Evolutionary conservation across 768 basidiomycete genomes (phyloP), one percentile per base, ranked within the genome.

Genomic region (Rhodocollybia butyracea): DNA sequence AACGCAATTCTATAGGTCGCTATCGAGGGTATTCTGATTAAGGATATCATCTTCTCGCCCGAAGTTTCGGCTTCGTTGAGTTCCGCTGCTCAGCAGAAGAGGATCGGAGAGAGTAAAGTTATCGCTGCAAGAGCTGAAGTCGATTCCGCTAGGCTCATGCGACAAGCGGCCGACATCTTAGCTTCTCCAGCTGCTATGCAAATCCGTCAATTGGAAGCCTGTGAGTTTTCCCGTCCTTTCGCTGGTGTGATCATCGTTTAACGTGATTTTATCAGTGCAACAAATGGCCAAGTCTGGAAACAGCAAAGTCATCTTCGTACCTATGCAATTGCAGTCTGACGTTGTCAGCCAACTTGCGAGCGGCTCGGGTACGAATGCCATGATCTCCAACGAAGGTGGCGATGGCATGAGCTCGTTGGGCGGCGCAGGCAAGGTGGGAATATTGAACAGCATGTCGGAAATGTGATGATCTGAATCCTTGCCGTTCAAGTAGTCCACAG

Each of bases 121-220:
- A 96, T 97, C 63, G 92, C 93, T 51, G 94, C 94, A 1, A 85
- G 94, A 56, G 96, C 95, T 13, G 95, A 97, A 74, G 95, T 98
- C 61, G 95, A 97, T 69, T 79, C 94, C 32, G 94, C 94, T 26
- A 83, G 92, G 63, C 83, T 98, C 68, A 98, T 98, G 95, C 83
- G 95, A 57, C 93, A 96, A 70, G 95, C 95, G 12, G 94, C 94
- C 51, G 94, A 97, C 71, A 97, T 96, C 64, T 76, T 93, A 64
- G 92, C 94, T 21, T 91, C 87, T 11, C 94, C 94, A 8, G 95
- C 96, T 21, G 96, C 96, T 53, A 97, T 98, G 94, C 94, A 97
- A 71, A 98, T 98, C 68, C 81, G 96, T 57, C 96, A 98, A 68
- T 82, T 98, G 59, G 96, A 99, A 71, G 92, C 94, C 46, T 64